Conservation (phyloP, 805 yeast species). For the Cephaloascus albidus region DNA sequence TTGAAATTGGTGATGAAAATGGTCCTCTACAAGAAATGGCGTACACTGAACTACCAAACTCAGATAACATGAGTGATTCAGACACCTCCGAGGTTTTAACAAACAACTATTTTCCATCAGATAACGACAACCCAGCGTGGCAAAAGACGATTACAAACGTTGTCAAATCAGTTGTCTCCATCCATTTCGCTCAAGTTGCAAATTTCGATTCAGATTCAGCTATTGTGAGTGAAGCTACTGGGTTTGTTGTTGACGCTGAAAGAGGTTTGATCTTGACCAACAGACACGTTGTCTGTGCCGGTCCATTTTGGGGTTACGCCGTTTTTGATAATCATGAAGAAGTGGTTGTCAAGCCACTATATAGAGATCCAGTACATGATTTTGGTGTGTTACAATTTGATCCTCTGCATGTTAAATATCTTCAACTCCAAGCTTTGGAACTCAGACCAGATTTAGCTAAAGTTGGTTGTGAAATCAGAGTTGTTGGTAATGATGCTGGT, state of each 20-base stretch:
- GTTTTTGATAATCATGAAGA: conserved; percentile 94
- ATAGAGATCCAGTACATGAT: conserved; percentile 93
- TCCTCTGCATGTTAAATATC: conserved; percentile 62
- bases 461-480: conserved; percentile 91
- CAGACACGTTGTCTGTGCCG: conserved; percentile 93
- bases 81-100: too few species aligned
- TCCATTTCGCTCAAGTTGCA: conserved; percentile 81
- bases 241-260: conserved; percentile 81
- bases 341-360: conserved; percentile 74
- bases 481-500: conserved; percentile 95
- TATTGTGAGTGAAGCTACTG: conserved; percentile 84
- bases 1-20: too few species aligned
- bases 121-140: conserved; percentile 39
- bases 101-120: too few species aligned
- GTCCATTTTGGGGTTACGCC: conserved; percentile 87
- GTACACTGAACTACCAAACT: too few species aligned
- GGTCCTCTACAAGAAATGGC: too few species aligned
- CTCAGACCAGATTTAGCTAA: conserved; percentile 75
- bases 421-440: conserved; percentile 56
- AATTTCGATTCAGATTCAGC: conserved; percentile 83
- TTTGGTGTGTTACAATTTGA: conserved; percentile 82
- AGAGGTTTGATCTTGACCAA: conserved; percentile 83
- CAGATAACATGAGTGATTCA: too few species aligned
- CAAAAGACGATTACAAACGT: conserved; percentile 73
- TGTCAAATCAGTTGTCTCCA: conserved; percentile 79